Conservation (phyloP, 202 grass and related monocot species). For the Schoenoplectus triqueter region DNA sequence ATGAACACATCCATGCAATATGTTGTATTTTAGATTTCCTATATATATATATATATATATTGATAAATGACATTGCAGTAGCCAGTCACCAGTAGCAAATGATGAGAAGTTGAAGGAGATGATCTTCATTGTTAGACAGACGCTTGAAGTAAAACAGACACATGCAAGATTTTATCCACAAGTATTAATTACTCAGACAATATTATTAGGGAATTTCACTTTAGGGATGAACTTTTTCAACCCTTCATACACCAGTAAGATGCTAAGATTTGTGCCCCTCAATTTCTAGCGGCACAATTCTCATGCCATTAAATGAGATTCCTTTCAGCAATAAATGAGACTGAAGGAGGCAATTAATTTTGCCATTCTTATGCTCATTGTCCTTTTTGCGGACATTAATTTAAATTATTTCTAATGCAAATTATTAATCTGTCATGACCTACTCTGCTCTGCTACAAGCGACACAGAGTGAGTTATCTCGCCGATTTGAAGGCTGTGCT, state of each 20-base stretch:
- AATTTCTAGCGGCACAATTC: slow-evolving; percentile 19
- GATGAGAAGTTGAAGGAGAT: too few relatives aligned
- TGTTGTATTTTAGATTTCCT: too few relatives aligned
- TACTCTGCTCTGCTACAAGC: slow-evolving; percentile 42
- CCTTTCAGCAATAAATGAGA: too few relatives aligned
- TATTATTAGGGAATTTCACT: not conserved
- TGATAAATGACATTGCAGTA: too few relatives aligned
- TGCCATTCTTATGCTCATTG: not conserved
- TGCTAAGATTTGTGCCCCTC: slow-evolving; percentile 24
- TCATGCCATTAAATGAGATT: not conserved
- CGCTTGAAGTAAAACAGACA: not conserved
- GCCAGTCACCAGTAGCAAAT: too few relatives aligned
- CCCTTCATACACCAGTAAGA: not conserved
- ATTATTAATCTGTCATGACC: slow-evolving; percentile 30
- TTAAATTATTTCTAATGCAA: slow-evolving; percentile 5
- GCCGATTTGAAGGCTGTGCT: slow-evolving; percentile 66
- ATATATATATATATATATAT: too few relatives aligned
- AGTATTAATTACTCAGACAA: too few relatives aligned
- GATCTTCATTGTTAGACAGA: too few relatives aligned
- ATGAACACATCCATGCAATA: too few relatives aligned
- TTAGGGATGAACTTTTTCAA: slow-evolving; percentile 38
- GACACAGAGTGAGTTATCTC: slow-evolving; percentile 62
- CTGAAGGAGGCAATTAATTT: not conserved
- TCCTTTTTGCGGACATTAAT: not conserved
- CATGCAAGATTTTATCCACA: too few relatives aligned